Conservation (phyloP, 805 yeast genomes). For the Lachancea cidri region DNA sequence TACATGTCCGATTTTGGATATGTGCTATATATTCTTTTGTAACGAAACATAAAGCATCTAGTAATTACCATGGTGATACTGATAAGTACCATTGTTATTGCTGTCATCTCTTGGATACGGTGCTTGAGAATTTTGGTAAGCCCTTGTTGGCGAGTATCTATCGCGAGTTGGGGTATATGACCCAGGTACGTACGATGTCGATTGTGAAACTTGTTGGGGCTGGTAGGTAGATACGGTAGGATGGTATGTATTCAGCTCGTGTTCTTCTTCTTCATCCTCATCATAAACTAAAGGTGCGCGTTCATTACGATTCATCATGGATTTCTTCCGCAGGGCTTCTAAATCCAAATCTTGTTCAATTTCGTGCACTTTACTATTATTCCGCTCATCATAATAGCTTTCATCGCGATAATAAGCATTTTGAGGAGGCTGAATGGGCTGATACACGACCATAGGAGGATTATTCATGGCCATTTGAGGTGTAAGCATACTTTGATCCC, state of each 20-base stretch:
- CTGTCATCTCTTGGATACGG: constrained; percentile 2
- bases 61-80: constrained; percentile 8
- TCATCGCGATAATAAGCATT: constrained; percentile 18
- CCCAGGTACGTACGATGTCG: no score
- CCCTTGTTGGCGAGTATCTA: neutral
- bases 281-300: constrained; percentile 12
- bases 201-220: neutral
- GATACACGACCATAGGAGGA: constrained; percentile 29
- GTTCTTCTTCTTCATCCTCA: constrained; percentile 44
- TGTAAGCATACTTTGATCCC: neutral
- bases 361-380: constrained; percentile 22
- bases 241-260: constrained; percentile 63
- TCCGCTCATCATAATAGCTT: constrained; percentile 19
- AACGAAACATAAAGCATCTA: neutral
- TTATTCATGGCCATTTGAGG: constrained; percentile 1
- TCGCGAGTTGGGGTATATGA: no score
- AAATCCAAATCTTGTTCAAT: constrained; percentile 31
- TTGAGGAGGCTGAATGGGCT: constrained; percentile 28
- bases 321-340: constrained; percentile 24
- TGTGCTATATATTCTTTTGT: constrained; percentile 1
- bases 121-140: constrained; percentile 3
- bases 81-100: neutral
- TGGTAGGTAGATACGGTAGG: constrained; percentile 41
- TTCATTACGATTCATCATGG: constrained; percentile 7
- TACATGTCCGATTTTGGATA: neutral